phyloP scores from a whole-genome alignment of 352 stramenopile species.

The Phytophthora hibernalis region DNA sequence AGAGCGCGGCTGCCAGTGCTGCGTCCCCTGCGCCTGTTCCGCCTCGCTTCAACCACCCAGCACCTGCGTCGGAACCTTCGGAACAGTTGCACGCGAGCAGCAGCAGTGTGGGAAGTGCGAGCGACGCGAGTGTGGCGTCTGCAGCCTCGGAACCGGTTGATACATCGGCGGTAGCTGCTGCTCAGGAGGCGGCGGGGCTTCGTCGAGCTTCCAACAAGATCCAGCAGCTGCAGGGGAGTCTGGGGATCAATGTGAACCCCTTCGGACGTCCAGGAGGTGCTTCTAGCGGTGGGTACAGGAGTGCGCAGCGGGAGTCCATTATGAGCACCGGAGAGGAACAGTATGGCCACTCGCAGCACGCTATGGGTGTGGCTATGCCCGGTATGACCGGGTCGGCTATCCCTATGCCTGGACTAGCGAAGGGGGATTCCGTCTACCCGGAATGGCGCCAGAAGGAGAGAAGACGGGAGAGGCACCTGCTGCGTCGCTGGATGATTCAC shows the following conservation, averaged over 20 bases:
- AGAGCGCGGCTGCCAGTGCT: conserved; percentile 55
- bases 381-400: conserved; percentile 80
- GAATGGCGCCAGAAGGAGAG: conserved; percentile 52
- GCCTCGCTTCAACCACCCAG: conserved; percentile 38
- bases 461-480: conserved; percentile 36
- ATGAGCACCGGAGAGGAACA: conserved; percentile 86
- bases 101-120: conserved; percentile 23
- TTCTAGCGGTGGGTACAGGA: conserved; percentile 46
- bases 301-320: conserved; percentile 55
- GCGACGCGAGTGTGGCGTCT: conserved; percentile 22
- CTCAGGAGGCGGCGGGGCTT: conserved; percentile 40
- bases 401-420: conserved; percentile 83
- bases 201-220: conserved; percentile 62
- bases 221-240: conserved; percentile 77
- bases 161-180: conserved; percentile 38
- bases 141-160: conserved; percentile 28
- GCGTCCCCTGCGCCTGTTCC: conserved; percentile 30
- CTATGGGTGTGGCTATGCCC: conserved; percentile 80
- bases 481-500: conserved; percentile 55
- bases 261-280: conserved; percentile 60
- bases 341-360: conserved; percentile 73
- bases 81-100: conserved; percentile 15
- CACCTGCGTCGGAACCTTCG: conserved; percentile 15
- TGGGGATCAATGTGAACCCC: conserved; percentile 88
- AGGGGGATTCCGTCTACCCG: conserved; percentile 70